These are phyloP conservation scores for Penicillium silybi DNA, from an alignment of 495 filamentous ascomycete genomes.

Conservation along the genomic window DNA sequence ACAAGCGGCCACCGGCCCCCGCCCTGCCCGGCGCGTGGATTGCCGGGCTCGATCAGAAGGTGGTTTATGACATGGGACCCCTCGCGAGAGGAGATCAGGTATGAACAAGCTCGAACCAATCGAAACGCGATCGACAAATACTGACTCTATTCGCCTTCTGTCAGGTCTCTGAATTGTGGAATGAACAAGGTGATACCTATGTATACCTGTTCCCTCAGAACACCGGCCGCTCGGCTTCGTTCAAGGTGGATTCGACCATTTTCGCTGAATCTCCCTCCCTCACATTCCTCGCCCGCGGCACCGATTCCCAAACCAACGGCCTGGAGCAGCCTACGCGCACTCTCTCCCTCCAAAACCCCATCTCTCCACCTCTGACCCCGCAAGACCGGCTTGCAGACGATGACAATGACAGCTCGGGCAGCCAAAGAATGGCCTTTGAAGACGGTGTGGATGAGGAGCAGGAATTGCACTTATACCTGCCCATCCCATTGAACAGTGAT, in stretches of 20 bases:
- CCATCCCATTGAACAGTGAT: conserved; percentile 51
- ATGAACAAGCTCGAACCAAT: conserved; percentile 12
- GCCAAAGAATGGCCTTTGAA: conserved; percentile 38
- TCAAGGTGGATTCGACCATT: conserved; percentile 68
- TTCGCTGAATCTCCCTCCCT: conserved; percentile 69
- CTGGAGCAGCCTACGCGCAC: conserved; percentile 39
- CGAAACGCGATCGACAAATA: too few species aligned
- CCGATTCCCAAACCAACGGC: conserved; percentile 40
- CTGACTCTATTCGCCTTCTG: not conserved
- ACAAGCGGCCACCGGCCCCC: conserved; percentile 15
- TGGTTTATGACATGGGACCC: conserved; percentile 57
- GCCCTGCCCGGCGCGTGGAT: conserved; percentile 56
- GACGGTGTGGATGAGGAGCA: conserved; percentile 43
- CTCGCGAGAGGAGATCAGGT: conserved; percentile 60
- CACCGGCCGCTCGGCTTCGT: conserved; percentile 65
- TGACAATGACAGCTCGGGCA: conserved; percentile 43
- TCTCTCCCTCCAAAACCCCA: conserved; percentile 37
- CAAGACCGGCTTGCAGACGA: conserved; percentile 35
- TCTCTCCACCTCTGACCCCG: conserved; percentile 38
- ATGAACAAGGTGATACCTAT: conserved; percentile 74
- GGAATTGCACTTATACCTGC: conserved; percentile 70
- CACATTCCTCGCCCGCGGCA: conserved; percentile 63
- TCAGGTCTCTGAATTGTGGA: conserved; percentile 85
- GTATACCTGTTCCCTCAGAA: conserved; percentile 76
- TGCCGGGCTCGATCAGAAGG: conserved; percentile 51